Evolutionary conservation across 179 eudicot species (phyloP).

Genomic region (Amaranthus tricolor): DNA sequence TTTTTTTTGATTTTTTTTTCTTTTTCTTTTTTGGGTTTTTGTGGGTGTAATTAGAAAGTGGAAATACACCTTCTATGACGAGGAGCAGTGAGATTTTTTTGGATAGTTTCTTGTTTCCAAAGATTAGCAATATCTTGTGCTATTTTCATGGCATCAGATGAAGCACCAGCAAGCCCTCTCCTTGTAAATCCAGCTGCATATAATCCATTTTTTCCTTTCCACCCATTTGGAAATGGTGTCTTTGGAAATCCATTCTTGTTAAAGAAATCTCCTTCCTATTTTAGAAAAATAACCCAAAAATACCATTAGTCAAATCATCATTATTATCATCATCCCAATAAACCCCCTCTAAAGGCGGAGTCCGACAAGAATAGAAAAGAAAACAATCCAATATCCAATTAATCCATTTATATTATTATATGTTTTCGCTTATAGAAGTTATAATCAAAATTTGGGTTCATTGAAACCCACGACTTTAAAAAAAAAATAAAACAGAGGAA

Average conservation of each 20-base stretch:
- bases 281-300: constrained; percentile 3
- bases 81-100: constrained; percentile 59
- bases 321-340: too few relatives aligned
- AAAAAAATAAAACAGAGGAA: constrained; percentile 21
- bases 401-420: too few relatives aligned
- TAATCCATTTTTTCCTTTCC: constrained; percentile 84
- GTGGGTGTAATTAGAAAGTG: constrained; percentile 45
- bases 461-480: background rate
- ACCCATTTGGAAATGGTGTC: constrained; percentile 67
- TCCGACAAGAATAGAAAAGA: too few relatives aligned
- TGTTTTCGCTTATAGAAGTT: too few relatives aligned
- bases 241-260: constrained; percentile 74
- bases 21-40: background rate
- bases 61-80: constrained; percentile 80
- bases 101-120: constrained; percentile 60
- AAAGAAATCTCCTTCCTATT: constrained; percentile 81
- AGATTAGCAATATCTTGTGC: constrained; percentile 65
- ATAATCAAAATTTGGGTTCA: too few relatives aligned
- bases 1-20: background rate
- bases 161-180: constrained; percentile 84
- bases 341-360: too few relatives aligned
- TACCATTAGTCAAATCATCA: constrained; percentile 8
- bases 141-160: constrained; percentile 67
- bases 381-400: too few relatives aligned
- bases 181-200: constrained; percentile 92